phyloP scores from a whole-genome alignment of 2,329 filamentous ascomycete species.

The Hirsutella rhossiliensis region DNA sequence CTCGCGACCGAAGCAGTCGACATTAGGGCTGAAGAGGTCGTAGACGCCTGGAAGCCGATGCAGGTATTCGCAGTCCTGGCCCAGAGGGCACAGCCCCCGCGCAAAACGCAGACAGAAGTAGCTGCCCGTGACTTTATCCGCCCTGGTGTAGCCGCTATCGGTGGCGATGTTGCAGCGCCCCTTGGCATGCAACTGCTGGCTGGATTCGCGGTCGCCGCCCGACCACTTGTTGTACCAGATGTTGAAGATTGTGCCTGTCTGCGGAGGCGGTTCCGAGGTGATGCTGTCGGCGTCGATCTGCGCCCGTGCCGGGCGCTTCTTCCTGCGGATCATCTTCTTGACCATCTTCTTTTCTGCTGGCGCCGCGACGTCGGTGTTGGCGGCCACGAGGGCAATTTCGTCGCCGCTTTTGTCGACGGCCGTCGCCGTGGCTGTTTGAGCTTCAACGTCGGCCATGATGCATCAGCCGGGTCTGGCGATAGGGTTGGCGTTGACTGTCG shows the following conservation, averaged over 20 bases:
- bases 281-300: conserved; percentile 81
- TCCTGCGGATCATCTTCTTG: conserved; percentile 87
- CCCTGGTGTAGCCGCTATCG: conserved; percentile 69
- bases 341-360: conserved; percentile 46
- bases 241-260: conserved; percentile 94
- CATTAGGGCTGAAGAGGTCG: conserved; percentile 85
- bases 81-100: conserved; percentile 70
- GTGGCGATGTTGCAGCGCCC: conserved; percentile 77
- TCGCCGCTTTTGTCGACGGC: conserved; percentile 14
- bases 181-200: conserved; percentile 74
- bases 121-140: conserved; percentile 63
- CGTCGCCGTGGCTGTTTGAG: conserved; percentile 6
- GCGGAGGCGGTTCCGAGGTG: conserved; percentile 73
- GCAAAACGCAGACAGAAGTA: conserved; percentile 94
- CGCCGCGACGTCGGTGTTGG: conserved; percentile 31
- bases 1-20: conserved; percentile 83
- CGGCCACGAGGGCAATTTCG: conserved; percentile 22
- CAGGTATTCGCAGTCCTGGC: conserved; percentile 87
- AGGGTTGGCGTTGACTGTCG: too few species aligned
- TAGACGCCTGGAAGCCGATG: conserved; percentile 78
- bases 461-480: too few species aligned
- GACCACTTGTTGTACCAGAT: conserved; percentile 93
- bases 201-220: conserved; percentile 88
- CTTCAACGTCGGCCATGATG: conserved; percentile 20
- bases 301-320: conserved; percentile 76